These are phyloP conservation scores for Pseudopithomyces maydicus DNA, from an alignment of 2,329 filamentous ascomycete genomes.

Conservation along the genomic window DNA sequence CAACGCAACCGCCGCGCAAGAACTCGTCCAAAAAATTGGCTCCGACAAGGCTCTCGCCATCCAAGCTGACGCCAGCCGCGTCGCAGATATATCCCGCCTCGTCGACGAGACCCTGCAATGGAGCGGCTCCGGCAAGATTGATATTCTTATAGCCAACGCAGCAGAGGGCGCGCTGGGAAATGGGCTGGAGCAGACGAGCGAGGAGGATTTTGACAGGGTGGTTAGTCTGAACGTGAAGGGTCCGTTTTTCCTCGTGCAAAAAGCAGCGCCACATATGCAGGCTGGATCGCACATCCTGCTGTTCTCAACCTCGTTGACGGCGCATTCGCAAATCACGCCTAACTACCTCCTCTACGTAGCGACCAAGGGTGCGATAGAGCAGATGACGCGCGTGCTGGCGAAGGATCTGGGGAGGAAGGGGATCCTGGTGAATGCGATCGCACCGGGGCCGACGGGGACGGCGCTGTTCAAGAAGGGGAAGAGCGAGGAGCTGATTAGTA, in stretches of 20 bases:
- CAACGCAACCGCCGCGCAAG: constrained; percentile 60
- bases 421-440: constrained; percentile 58
- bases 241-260: constrained; percentile 34
- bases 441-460: constrained; percentile 61
- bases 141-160: constrained; percentile 66
- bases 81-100: constrained; percentile 55
- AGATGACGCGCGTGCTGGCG: constrained; percentile 60
- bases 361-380: constrained; percentile 65
- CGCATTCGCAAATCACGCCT: constrained; percentile 19
- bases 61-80: constrained; percentile 59
- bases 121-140: constrained; percentile 57
- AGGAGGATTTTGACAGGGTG: constrained; percentile 66
- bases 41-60: constrained; percentile 57
- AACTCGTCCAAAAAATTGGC: constrained; percentile 55
- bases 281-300: constrained; percentile 22
- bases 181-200: constrained; percentile 63
- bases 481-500: constrained; percentile 30
- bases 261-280: constrained; percentile 29
- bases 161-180: constrained; percentile 53
- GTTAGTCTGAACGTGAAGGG: constrained; percentile 62
- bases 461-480: constrained; percentile 58
- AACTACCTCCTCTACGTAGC: constrained; percentile 52
- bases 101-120: constrained; percentile 55
- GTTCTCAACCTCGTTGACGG: constrained; percentile 24
- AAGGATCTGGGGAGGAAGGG: constrained; percentile 61